Evolutionary conservation across 176 grass and related monocot species (phyloP).

Genomic region (Oryza brachyantha): DNA sequence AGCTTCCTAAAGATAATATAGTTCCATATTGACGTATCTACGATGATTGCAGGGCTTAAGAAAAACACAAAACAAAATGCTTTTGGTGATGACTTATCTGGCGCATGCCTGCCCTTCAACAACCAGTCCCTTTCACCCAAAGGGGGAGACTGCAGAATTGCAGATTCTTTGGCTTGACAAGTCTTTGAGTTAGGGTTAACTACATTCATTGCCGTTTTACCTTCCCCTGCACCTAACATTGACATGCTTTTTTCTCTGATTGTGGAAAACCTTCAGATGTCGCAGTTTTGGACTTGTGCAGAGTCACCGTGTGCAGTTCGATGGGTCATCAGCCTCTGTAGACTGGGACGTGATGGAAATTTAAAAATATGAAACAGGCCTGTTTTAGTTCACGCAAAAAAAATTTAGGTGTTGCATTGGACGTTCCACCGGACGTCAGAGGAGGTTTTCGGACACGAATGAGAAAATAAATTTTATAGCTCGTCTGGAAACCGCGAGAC

Average conservation of each 20-base stretch:
- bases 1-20: neutral
- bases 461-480: too few species aligned
- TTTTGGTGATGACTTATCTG: slow-evolving; percentile 24
- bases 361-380: neutral
- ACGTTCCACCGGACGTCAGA: too few species aligned
- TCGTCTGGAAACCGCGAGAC: too few species aligned
- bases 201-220: slow-evolving; percentile 38
- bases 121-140: slow-evolving; percentile 34
- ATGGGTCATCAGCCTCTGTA: neutral
- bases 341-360: slow-evolving; percentile 11
- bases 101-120: slow-evolving; percentile 20
- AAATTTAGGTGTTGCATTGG: too few species aligned
- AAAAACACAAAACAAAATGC: neutral
- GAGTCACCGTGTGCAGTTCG: neutral
- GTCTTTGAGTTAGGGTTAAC: slow-evolving; percentile 38
- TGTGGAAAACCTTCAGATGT: slow-evolving; percentile 22
- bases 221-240: slow-evolving; percentile 52
- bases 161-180: slow-evolving; percentile 5
- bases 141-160: neutral
- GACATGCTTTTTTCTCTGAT: slow-evolving; percentile 31
- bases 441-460: too few species aligned
- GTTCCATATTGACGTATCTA: neutral
- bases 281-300: slow-evolving; percentile 4
- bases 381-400: too few species aligned
- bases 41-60: neutral